Conservation (phyloP, 208 protist species). For the Herpetomonas samuelpessoai region DNA sequence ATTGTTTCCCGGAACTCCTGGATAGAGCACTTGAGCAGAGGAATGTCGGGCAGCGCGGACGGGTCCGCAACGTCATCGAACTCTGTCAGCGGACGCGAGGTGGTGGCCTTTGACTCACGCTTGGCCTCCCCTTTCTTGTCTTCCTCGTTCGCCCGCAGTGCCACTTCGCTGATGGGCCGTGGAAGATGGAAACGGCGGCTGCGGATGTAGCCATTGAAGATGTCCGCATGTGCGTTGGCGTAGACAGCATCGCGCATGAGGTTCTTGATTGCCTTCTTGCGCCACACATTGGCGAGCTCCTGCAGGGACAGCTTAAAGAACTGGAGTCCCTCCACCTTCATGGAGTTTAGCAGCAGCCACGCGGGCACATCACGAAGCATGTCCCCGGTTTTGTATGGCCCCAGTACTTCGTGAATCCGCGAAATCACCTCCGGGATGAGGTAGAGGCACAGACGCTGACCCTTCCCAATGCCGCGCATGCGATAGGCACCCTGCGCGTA, state of each 20-base stretch:
- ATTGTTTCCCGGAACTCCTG: conserved; percentile 77
- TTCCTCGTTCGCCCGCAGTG: conserved; percentile 8
- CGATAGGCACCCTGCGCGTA: conserved; percentile 92
- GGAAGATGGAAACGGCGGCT: conserved; percentile 46
- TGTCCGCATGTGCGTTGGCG: conserved; percentile 36
- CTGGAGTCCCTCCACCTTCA: conserved; percentile 79
- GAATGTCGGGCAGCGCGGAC: conserved; percentile 15
- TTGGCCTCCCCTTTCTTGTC: neutral
- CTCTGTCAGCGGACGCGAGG: neutral
- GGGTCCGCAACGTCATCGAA: neutral
- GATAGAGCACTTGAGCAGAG: conserved; percentile 48
- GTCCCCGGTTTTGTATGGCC: conserved; percentile 40
- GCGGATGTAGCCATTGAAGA: conserved; percentile 43
- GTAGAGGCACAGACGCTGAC: conserved; percentile 91
- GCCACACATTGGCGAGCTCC: conserved; percentile 89
- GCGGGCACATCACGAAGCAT: conserved; percentile 78
- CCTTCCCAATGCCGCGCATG: conserved; percentile 93
- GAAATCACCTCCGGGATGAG: conserved; percentile 92
- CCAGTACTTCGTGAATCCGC: conserved; percentile 61
- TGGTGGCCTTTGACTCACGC: too few species aligned
- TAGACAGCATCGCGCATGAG: conserved; percentile 62
- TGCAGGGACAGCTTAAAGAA: conserved; percentile 90
- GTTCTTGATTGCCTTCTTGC: conserved; percentile 76
- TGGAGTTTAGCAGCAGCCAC: conserved; percentile 90
- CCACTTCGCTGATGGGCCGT: conserved; percentile 5